phyloP scores from a whole-genome alignment of 2,329 filamentous ascomycete genomes.

The Colletotrichum australisinense region DNA sequence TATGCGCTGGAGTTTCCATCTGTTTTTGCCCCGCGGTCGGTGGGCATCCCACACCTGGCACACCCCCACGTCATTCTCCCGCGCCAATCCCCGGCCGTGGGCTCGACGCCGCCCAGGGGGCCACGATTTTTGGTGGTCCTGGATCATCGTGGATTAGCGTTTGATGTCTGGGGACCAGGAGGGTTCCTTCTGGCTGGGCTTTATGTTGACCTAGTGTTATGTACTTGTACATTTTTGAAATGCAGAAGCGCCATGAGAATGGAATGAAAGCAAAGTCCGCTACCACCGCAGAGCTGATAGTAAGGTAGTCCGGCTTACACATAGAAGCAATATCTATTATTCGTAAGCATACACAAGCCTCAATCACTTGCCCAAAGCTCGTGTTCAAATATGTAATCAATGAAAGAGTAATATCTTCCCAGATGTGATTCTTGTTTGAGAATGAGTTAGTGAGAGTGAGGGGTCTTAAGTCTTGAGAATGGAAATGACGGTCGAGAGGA shows the following conservation, averaged over 20 bases:
- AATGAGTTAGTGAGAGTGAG: no score
- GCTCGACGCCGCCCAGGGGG: slow-evolving; percentile 1
- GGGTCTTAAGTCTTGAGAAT: no score
- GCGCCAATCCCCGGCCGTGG: slow-evolving; percentile 28
- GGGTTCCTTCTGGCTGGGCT: neutral
- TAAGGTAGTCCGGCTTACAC: neutral
- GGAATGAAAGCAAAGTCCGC: neutral
- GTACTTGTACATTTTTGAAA: neutral
- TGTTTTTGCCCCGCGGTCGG: slow-evolving; percentile 22
- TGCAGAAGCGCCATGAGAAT: neutral
- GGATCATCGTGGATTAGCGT: neutral
- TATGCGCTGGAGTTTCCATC: slow-evolving; percentile 9
- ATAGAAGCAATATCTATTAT: no score
- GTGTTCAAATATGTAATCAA: rapidly evolving
- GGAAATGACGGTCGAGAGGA: no score
- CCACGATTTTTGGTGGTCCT: neutral
- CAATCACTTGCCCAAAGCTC: no score
- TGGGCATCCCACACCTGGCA: slow-evolving; percentile 6
- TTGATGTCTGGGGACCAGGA: neutral
- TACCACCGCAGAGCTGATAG: neutral
- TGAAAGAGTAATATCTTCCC: no score
- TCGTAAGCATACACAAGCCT: neutral
- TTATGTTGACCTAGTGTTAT: neutral
- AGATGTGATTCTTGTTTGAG: no score
- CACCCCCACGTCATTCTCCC: slow-evolving; percentile 32